Evolutionary conservation across 768 basidiomycete species (phyloP).

Genomic region (Termitomyces heimii): DNA sequence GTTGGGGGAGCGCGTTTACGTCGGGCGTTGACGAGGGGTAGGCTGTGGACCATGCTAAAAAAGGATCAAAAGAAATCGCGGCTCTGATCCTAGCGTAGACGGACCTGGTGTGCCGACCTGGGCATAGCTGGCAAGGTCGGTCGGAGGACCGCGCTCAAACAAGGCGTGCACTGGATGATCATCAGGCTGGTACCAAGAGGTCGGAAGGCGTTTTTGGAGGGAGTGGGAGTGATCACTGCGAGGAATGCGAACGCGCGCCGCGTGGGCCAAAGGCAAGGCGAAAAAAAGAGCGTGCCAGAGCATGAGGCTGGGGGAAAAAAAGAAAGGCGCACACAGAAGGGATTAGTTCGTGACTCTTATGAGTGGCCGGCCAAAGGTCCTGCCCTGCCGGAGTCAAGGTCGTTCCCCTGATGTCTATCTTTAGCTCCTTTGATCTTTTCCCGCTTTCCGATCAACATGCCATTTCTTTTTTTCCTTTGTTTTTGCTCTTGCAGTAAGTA

Average conservation of each 20-base stretch:
- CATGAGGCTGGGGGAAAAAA: conserved; percentile 2
- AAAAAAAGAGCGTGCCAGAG: conserved; percentile 17
- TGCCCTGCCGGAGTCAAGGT: background rate
- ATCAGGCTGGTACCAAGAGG: conserved; percentile 54
- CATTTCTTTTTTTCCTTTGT: background rate
- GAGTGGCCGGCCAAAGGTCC: background rate
- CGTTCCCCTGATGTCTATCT: background rate
- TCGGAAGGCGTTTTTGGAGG: conserved; percentile 25
- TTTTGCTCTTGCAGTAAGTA: background rate
- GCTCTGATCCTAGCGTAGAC: background rate
- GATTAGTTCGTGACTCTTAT: background rate
- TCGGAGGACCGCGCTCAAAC: conserved; percentile 46
- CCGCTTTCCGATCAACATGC: conserved; percentile 1
- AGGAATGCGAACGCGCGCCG: conserved; percentile 16
- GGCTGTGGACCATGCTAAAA: conserved; percentile 52
- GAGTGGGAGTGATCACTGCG: conserved; percentile 24
- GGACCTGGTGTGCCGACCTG: conserved; percentile 56
- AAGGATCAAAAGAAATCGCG: background rate
- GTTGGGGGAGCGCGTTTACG: conserved; percentile 44
- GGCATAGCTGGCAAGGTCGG: conserved; percentile 46
- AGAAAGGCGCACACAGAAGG: no score
- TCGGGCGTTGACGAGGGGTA: conserved; percentile 54
- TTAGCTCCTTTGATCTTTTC: background rate
- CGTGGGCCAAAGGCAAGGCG: conserved; percentile 19
- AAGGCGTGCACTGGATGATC: conserved; percentile 57